These are phyloP conservation scores for Scheffersomyces insectosa DNA, from an alignment of 1,139 yeast genomes.

Conservation along the genomic window DNA sequence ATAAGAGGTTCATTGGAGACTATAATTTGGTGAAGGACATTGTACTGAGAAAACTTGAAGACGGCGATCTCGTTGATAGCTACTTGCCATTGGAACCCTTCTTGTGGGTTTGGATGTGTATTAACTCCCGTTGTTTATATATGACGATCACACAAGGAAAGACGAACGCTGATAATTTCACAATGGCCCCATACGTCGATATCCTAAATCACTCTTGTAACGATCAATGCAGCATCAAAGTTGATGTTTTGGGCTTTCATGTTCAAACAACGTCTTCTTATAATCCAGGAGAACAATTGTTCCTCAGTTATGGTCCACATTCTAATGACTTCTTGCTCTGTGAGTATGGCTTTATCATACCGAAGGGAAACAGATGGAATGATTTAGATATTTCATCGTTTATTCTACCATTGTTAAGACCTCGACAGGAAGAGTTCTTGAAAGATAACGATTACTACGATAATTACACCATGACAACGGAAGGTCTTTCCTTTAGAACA, in stretches of 20 bases:
- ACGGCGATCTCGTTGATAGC: conserved; percentile 3
- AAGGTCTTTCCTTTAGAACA: conserved; percentile 67
- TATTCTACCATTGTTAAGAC: conserved; percentile 36
- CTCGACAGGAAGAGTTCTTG: conserved; percentile 46
- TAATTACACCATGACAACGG: conserved; percentile 63
- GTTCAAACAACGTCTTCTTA: conserved; percentile 44
- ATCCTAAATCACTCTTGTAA: conserved; percentile 73
- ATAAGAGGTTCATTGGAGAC: conserved; percentile 40
- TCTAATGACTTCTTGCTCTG: conserved; percentile 75
- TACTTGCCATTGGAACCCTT: conserved; percentile 26
- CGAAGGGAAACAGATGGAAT: conserved; percentile 61
- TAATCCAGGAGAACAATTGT: conserved; percentile 55
- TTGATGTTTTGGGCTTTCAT: conserved; percentile 51
- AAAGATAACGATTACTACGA: conserved; percentile 59
- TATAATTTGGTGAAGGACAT: conserved; percentile 25
- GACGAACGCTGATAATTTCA: conserved; percentile 62
- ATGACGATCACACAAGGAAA: conserved; percentile 62
- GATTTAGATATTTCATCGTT: conserved; percentile 60
- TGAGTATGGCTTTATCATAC: conserved; percentile 81
- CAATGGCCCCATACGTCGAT: conserved; percentile 91
- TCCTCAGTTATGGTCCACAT: conserved; percentile 84
- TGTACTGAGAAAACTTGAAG: conserved; percentile 14
- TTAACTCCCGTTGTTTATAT: conserved; percentile 88
- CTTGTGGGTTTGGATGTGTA: conserved; percentile 79
- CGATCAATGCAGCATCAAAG: conserved; percentile 53